Base-by-base conservation (phyloP, 768 basidiomycete species). In the Tulasnella sp. region DNA sequence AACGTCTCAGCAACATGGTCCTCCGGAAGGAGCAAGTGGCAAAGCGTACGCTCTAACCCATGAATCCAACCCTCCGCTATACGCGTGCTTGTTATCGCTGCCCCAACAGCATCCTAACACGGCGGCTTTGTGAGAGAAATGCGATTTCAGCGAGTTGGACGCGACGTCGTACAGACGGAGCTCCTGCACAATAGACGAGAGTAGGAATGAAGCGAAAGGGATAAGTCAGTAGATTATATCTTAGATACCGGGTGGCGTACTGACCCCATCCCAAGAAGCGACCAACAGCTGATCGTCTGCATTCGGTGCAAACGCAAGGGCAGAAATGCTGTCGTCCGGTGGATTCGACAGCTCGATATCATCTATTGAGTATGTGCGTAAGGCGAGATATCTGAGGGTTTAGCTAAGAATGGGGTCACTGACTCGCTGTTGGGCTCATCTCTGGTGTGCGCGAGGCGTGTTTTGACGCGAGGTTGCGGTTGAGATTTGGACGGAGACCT, bases 111-210 rank as follows among this genome's bases (percentile, higher is more conserved):
- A 93, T 1, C 93, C 90, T n/a, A 99, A 89, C 14, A 98, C 93
- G 0, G 96, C 94, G 6, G 96, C 96, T 28, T 95, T 91, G 81
- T 97, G 94, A 72, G 96, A 93, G 83, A 94, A 95, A 82, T 94
- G 95, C n/a, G 91, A 89, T 83, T 92, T 92, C 83, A 90, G 89
- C 79, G 92, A 91, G 83, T 91, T 92, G 41, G 90, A 85, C 2
- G 82, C 82, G 83, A 91, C 82, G 83, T 91, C 86, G 87, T 93
- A 88, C 83, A 91, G 84, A 84, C 92, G 82, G 84, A 94, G 84
- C 84, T 90, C 87, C 94, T 94, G 80, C 40, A n/a, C 14, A 9
- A 83, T 87, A 87, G 48, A 88, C 86, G 82, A 60, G 44, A 34
- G 58, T 76, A 69, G 79, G 86, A 84, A 14, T 88, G 87, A 16